Evolutionary conservation across 345 rosid genomes (phyloP), one percentile per base, ranked within the genome.

Genomic region (Ceriops zippeliana): DNA sequence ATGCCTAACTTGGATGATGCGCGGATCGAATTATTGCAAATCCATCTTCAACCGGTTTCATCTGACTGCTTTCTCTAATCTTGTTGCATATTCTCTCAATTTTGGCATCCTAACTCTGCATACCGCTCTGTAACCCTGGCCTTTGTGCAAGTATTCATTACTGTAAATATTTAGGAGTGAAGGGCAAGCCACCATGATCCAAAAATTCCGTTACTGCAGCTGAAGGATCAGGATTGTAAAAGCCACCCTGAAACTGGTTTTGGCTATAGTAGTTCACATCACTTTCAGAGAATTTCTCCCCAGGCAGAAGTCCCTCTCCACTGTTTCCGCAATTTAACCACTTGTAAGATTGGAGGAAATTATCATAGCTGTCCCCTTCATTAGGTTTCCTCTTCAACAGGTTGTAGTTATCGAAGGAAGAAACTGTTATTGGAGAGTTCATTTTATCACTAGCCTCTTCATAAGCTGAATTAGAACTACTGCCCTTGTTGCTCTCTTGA

Each of bases 351-450:
- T 58, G 68, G 22, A 72, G 20, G 56, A 64, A 51, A 38, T 66
- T 73, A 13, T 71, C 76, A 34, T 31, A 26, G 73, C 60, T 21
- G 21, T 72, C 69, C 46, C 61, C 76, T 47, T 69, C 81, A 22
- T 34, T 47, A 61, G 47, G 38, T 72, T 74, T 76, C 63, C 81
- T 76, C 54, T 76, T 80, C 60, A 70, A 20, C 22, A 73, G 68
- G 63, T 64, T 67, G 66, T 57, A 52, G 46, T 60, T 62, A 37
- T 66, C 67, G 37, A 53, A 66, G 21, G 81, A 53, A 76, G 79
- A 35, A 52, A 70, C 75, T 28, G 68, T 64, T 21, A 30, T 38
- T 1, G 81, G 80, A 65, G 82, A 76, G 58, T 72, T 67, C 58
- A 66, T 37, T 37, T 67, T 60, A 30, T 70, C 61, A 3, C 57